Evolutionary conservation across 2,329 filamentous ascomycete genomes (phyloP).

Genomic region (Xylaria sp.): DNA sequence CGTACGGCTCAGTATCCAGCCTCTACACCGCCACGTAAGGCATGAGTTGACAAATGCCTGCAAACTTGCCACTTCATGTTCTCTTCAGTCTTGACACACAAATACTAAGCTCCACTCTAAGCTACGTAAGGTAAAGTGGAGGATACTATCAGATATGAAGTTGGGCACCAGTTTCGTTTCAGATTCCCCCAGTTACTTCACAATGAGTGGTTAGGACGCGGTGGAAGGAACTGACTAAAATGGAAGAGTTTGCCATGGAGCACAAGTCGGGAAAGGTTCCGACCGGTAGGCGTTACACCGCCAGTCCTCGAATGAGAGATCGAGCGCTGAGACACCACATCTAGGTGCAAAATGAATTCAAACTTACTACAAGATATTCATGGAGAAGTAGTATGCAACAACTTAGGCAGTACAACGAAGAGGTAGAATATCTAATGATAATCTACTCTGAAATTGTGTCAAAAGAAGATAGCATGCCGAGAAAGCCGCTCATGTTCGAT

Average conservation of each 20-base stretch:
- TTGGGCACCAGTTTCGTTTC: slow-evolving; percentile 47
- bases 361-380: slow-evolving; percentile 30
- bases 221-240: slow-evolving; percentile 43
- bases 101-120: slow-evolving; percentile 41
- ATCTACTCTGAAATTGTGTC: slow-evolving; percentile 29
- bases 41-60: slow-evolving; percentile 40
- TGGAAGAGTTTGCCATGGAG: slow-evolving; percentile 38
- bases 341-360: slow-evolving; percentile 35
- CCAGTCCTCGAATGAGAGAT: slow-evolving; percentile 43
- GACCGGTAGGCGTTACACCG: slow-evolving; percentile 44
- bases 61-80: slow-evolving; percentile 41
- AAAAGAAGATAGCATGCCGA: slow-evolving; percentile 35
- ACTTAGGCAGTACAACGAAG: slow-evolving; percentile 24
- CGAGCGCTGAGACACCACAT: slow-evolving; percentile 35
- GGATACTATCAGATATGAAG: slow-evolving; percentile 42
- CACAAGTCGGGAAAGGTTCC: slow-evolving; percentile 39
- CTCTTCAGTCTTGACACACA: slow-evolving; percentile 41
- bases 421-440: slow-evolving; percentile 17
- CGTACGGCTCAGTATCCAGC: slow-evolving; percentile 29
- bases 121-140: slow-evolving; percentile 46
- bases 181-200: slow-evolving; percentile 40
- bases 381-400: slow-evolving; percentile 9
- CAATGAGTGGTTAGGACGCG: slow-evolving; percentile 43
- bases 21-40: slow-evolving; percentile 43
- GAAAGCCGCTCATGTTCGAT: slow-evolving; percentile 44